Evolutionary conservation across 2,329 filamentous ascomycete species (phyloP).

Genomic region (Aspergillus sojae): DNA sequence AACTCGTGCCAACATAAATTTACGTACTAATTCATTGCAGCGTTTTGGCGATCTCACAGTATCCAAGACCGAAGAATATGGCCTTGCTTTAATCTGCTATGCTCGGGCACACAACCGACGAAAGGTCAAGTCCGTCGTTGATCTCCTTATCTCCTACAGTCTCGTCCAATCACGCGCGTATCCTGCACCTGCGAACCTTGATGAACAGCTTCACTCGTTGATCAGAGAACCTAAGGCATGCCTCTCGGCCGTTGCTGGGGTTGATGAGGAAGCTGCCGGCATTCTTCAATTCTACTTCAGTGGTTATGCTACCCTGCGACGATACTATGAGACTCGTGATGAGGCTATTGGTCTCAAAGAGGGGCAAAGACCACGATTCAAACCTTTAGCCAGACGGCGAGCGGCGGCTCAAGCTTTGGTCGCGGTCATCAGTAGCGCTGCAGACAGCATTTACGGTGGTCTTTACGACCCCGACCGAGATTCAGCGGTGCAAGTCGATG

Average conservation of each 20-base stretch:
- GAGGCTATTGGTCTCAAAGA: slow-evolving; percentile 51
- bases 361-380: slow-evolving; percentile 46
- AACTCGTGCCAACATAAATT: neutral
- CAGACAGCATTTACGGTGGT: slow-evolving; percentile 88
- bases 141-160: slow-evolving; percentile 83
- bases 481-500: slow-evolving; percentile 85
- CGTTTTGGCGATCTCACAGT: slow-evolving; percentile 80
- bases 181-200: slow-evolving; percentile 71
- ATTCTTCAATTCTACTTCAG: slow-evolving; percentile 83
- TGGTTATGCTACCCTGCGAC: slow-evolving; percentile 87
- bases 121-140: slow-evolving; percentile 83
- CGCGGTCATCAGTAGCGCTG: slow-evolving; percentile 82
- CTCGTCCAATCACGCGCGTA: slow-evolving; percentile 82
- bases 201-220: slow-evolving; percentile 69
- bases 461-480: slow-evolving; percentile 80
- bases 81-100: slow-evolving; percentile 87
- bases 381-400: slow-evolving; percentile 64
- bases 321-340: slow-evolving; percentile 89
- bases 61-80: slow-evolving; percentile 74
- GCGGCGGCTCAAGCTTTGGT: slow-evolving; percentile 74
- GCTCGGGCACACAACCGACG: slow-evolving; percentile 76
- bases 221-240: slow-evolving; percentile 72
- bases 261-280: slow-evolving; percentile 79
- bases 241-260: slow-evolving; percentile 69
- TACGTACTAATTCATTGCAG: slow-evolving; percentile 49